Evolutionary conservation across 768 basidiomycete species (phyloP).

Genomic region (Chalciporus chontae): DNA sequence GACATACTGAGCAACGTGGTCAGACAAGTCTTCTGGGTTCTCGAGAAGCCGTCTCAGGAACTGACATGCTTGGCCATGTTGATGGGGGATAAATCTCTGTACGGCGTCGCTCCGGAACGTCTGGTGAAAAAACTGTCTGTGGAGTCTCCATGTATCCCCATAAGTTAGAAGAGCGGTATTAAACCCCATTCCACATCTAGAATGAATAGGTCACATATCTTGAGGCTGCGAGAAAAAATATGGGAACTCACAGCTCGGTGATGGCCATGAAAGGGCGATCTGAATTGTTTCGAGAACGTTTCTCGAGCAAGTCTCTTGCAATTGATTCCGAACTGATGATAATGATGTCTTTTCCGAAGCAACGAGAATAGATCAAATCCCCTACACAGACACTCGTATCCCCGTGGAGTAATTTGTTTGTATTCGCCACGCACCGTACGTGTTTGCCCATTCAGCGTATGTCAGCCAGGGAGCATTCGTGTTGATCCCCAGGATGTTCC

Average conservation of each 20-base stretch:
- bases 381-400: not conserved
- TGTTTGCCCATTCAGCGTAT: not conserved
- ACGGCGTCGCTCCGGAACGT: slow-evolving; percentile 7
- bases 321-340: slow-evolving; percentile 10
- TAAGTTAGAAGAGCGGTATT: not conserved
- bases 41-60: slow-evolving; percentile 31
- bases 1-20: slow-evolving; percentile 22
- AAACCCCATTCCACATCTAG: slow-evolving; percentile 1
- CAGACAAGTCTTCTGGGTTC: slow-evolving; percentile 27
- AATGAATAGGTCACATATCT: not conserved
- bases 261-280: slow-evolving; percentile 5
- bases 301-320: slow-evolving; percentile 8
- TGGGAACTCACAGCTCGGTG: slow-evolving; percentile 1
- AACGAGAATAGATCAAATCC: slow-evolving; percentile 1
- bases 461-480: not conserved
- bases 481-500: not conserved
- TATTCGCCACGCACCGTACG: not conserved
- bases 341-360: slow-evolving; percentile 8
- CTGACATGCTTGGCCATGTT: slow-evolving; percentile 22
- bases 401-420: too few species aligned
- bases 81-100: slow-evolving; percentile 21
- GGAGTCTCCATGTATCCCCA: not conserved
- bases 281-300: slow-evolving; percentile 8
- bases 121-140: not conserved
- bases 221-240: too few species aligned